These are phyloP conservation scores for Amanita pseudoporphyria DNA, from an alignment of 768 basidiomycete species.

Conservation along the genomic window DNA sequence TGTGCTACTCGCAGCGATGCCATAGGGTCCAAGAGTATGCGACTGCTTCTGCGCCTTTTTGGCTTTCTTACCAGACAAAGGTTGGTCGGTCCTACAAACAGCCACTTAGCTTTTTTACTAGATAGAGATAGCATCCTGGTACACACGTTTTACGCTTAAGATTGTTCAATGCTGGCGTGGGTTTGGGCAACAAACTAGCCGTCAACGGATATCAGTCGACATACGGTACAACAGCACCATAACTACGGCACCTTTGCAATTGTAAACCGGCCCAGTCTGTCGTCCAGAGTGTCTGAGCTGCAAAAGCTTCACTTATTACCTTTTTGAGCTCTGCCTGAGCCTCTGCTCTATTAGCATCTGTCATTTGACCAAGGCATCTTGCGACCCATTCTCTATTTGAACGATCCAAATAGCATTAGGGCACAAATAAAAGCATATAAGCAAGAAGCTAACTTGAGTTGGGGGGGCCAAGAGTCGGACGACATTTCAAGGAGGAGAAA, in stretches of 20 bases:
- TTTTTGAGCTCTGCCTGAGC: slow-evolving; percentile 92
- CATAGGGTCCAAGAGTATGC: neutral
- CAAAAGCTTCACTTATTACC: slow-evolving; percentile 92
- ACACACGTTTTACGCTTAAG: slow-evolving; percentile 69
- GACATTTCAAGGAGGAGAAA: slow-evolving; percentile 37
- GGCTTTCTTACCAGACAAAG: slow-evolving; percentile 38
- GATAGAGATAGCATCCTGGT: neutral
- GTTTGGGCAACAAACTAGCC: slow-evolving; percentile 51
- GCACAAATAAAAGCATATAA: slow-evolving; percentile 1
- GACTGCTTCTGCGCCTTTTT: slow-evolving; percentile 53
- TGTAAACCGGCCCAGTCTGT: slow-evolving; percentile 90
- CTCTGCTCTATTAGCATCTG: slow-evolving; percentile 74
- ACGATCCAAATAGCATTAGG: slow-evolving; percentile 9
- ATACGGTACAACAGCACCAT: slow-evolving; percentile 5
- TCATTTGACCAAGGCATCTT: slow-evolving; percentile 86
- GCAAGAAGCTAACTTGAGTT: slow-evolving; percentile 48
- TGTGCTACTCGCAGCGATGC: slow-evolving; percentile 6
- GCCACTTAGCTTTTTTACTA: neutral
- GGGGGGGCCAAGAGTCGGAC: slow-evolving; percentile 72
- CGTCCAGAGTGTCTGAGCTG: slow-evolving; percentile 77
- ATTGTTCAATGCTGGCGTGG: slow-evolving; percentile 36
- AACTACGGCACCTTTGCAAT: slow-evolving; percentile 58
- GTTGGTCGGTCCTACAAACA: slow-evolving; percentile 27
- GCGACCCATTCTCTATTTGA: slow-evolving; percentile 86
- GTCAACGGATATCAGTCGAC: slow-evolving; percentile 12